A percentile compares a stretch with the other conserved stretches of the same genome.
phyloP scores from a whole-genome alignment of 305 asterid genomes.

The Fraxinus dipetala region DNA sequence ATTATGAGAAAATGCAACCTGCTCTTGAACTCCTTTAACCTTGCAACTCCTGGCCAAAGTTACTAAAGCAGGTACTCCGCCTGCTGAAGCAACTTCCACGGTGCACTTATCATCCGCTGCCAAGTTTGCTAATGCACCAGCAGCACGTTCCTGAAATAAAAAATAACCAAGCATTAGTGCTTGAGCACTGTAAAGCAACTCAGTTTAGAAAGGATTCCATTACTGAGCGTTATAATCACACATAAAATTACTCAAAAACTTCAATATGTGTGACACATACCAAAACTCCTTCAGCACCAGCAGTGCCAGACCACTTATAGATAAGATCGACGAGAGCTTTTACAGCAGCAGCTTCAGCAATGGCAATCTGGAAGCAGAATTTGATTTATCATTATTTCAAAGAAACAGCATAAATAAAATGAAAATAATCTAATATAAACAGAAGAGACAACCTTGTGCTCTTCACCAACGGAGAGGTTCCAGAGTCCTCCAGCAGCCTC shows the following conservation, averaged over 20 bases:
- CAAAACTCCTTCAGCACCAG: conserved; percentile 84
- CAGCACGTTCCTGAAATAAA: conserved; percentile 77
- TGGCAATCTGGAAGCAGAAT: conserved; percentile 53
- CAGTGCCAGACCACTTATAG: conserved; percentile 59
- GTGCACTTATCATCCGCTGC: conserved; percentile 98
- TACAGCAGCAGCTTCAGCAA: conserved; percentile 83
- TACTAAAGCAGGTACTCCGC: conserved; percentile 77
- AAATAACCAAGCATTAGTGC: conserved; percentile 4
- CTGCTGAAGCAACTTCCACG: conserved; percentile 62
- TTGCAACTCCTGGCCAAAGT: conserved; percentile 67
- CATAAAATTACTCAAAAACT: conserved; percentile 7
- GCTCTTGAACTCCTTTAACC: conserved; percentile 89
- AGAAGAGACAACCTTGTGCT: conserved; percentile 64
- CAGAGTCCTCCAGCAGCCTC: conserved; percentile 97
- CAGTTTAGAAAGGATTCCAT: background rate
- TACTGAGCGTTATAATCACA: background rate
- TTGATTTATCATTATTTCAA: conserved; percentile 20
- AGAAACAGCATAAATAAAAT: conserved; percentile 11
- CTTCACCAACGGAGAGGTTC: conserved; percentile 97
- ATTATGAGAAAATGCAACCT: conserved; percentile 41
- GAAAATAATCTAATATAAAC: background rate
- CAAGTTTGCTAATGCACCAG: conserved; percentile 85
- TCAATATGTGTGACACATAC: conserved; percentile 36
- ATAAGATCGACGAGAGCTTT: conserved; percentile 84
- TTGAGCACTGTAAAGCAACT: conserved; percentile 18